phyloP scores from a whole-genome alignment of 129 eudicot species.

The Silybum marianum region DNA sequence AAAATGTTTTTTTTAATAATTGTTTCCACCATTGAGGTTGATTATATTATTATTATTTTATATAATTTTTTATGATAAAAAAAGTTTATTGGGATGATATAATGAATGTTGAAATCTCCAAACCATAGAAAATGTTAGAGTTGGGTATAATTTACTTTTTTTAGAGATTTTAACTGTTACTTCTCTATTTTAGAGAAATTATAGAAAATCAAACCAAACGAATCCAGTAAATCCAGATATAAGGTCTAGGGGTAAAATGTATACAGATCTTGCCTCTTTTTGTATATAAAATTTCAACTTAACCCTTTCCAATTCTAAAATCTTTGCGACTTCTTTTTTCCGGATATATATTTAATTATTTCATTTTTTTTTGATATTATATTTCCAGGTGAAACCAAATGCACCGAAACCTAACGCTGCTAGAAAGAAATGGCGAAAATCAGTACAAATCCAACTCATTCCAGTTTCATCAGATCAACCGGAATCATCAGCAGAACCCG shows the following conservation, averaged over 20 bases:
- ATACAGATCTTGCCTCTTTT: too few species aligned
- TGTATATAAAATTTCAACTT: neutral
- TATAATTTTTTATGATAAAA: too few species aligned
- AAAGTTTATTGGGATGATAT: neutral
- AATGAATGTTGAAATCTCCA: neutral
- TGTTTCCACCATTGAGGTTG: neutral
- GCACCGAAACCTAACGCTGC: conserved; percentile 50
- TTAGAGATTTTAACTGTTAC: neutral
- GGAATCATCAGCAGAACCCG: conserved; percentile 42
- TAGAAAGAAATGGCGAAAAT: conserved; percentile 83
- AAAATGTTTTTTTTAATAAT: too few species aligned
- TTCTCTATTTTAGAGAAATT: neutral
- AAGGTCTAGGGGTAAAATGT: too few species aligned
- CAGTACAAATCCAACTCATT: conserved; percentile 57
- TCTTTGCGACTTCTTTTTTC: neutral
- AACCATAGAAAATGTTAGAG: neutral
- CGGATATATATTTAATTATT: neutral
- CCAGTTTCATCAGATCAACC: conserved; percentile 57
- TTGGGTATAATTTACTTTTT: neutral
- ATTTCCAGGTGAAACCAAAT: conserved; percentile 54
- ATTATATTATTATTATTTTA: too few species aligned
- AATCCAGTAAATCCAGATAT: neutral
- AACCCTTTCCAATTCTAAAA: neutral
- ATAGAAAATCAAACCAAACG: neutral
- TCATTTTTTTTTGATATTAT: neutral